Percentiles rank a stretch among this genome's conserved stretches.
phyloP scores from a whole-genome alignment of 2,329 filamentous ascomycete genomes.

The Fusarium haematococcum region DNA sequence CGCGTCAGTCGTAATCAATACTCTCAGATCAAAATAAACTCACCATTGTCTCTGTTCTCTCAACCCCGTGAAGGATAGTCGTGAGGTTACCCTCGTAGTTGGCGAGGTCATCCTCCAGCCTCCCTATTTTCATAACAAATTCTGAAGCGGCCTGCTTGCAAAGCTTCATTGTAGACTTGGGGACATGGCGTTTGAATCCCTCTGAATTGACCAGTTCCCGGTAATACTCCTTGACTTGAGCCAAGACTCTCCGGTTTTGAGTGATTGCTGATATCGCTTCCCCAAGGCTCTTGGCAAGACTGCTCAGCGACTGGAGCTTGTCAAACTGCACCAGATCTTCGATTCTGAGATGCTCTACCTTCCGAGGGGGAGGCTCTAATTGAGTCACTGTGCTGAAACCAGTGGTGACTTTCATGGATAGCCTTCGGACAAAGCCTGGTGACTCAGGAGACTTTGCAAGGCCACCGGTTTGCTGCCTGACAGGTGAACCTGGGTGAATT shows the following conservation, averaged over 20 bases:
- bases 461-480: background rate
- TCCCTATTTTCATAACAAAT: background rate
- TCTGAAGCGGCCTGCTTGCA: background rate
- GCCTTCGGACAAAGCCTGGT: background rate
- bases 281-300: background rate
- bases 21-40: background rate
- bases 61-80: background rate
- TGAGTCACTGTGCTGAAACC: background rate
- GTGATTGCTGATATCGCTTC: constrained; percentile 2
- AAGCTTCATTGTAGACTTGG: background rate
- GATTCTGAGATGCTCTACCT: background rate
- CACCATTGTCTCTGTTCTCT: constrained; percentile 5
- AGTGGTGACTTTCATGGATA: background rate
- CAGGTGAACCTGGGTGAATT: accelerated
- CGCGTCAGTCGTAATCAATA: background rate
- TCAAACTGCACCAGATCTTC: background rate
- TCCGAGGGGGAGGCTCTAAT: background rate
- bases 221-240: constrained; percentile 4
- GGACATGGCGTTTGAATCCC: background rate
- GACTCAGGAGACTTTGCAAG: background rate
- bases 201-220: background rate
- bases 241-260: background rate
- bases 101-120: background rate
- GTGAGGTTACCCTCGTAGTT: constrained; percentile 9
- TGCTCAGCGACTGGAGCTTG: background rate